phyloP scores from a whole-genome alignment of 768 basidiomycete species.

The Cystoderma amianthinum region DNA sequence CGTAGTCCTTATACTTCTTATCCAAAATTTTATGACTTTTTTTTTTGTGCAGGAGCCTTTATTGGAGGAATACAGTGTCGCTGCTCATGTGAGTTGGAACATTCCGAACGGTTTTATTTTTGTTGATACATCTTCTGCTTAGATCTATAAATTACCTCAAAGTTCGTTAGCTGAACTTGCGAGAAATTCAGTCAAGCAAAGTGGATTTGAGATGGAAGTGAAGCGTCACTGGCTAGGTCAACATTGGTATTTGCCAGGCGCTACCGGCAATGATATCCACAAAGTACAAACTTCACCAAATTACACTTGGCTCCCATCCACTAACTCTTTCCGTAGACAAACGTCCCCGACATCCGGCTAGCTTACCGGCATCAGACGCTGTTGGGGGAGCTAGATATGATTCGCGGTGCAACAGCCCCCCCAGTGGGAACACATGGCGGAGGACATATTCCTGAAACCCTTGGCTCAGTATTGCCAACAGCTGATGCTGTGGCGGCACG shows the following conservation, averaged over 20 bases:
- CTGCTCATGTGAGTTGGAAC: slow-evolving; percentile 65
- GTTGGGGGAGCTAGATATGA: slow-evolving; percentile 75
- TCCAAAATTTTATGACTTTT: not conserved
- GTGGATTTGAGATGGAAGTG: slow-evolving; percentile 97
- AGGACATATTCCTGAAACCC: slow-evolving; percentile 9
- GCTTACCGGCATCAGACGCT: slow-evolving; percentile 90
- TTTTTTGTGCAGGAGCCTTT: slow-evolving; percentile 66
- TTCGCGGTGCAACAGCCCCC: slow-evolving; percentile 25
- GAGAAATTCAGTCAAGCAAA: slow-evolving; percentile 95
- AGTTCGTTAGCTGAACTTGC: slow-evolving; percentile 94
- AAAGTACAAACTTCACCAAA: slow-evolving; percentile 47
- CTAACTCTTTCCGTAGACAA: slow-evolving; percentile 54
- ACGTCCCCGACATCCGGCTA: slow-evolving; percentile 88
- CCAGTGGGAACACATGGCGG: not conserved
- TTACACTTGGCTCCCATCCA: slow-evolving; percentile 2
- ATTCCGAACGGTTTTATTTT: not conserved
- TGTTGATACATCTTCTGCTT: not conserved
- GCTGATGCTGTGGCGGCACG: slow-evolving; percentile 28
- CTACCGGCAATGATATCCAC: slow-evolving; percentile 91
- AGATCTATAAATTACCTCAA: slow-evolving; percentile 97
- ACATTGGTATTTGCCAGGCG: slow-evolving; percentile 89
- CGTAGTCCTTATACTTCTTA: slow-evolving; percentile 7
- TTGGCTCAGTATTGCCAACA: slow-evolving; percentile 19
- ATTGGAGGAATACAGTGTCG: slow-evolving; percentile 95
- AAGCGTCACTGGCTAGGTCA: slow-evolving; percentile 95